These are phyloP conservation scores for Clavaria fumosa DNA, from an alignment of 768 basidiomycete genomes.

Conservation along the genomic window DNA sequence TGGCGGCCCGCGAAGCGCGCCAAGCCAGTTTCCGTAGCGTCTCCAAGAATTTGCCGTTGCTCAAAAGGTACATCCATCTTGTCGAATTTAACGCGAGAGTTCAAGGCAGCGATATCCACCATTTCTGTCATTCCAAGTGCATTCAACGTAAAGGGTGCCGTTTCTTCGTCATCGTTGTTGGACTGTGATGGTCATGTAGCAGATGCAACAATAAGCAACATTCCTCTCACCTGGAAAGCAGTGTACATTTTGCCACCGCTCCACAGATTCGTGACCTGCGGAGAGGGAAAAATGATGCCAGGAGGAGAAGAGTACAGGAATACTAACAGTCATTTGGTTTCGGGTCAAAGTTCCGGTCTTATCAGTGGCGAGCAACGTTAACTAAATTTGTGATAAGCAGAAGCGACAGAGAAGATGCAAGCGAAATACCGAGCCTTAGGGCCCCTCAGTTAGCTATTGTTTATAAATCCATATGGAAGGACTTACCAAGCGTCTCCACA, in stretches of 20 bases:
- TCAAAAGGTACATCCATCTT: conserved; percentile 45
- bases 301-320: neutral
- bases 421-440: too few species aligned
- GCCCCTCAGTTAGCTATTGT: too few species aligned
- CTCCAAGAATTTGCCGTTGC: conserved; percentile 46
- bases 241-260: conserved; percentile 45
- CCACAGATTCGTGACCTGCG: conserved; percentile 49
- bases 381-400: conserved; percentile 17
- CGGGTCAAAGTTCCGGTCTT: conserved; percentile 59
- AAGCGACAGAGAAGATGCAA: too few species aligned
- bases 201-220: neutral
- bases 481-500: conserved; percentile 54
- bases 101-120: conserved; percentile 47
- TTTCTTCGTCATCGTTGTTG: conserved; percentile 49
- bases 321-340: conserved; percentile 52
- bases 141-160: conserved; percentile 31
- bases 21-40: conserved; percentile 65
- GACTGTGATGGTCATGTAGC: conserved; percentile 22
- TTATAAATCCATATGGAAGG: too few species aligned
- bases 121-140: conserved; percentile 50
- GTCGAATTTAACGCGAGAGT: conserved; percentile 59
- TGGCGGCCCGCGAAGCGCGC: conserved; percentile 49
- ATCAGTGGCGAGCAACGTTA: conserved; percentile 54
- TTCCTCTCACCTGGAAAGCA: conserved; percentile 36
- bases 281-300: conserved; percentile 1